Evolutionary conservation across 73 alveolate species (phyloP).

Genomic region (Tetrahymena elliotti): DNA sequence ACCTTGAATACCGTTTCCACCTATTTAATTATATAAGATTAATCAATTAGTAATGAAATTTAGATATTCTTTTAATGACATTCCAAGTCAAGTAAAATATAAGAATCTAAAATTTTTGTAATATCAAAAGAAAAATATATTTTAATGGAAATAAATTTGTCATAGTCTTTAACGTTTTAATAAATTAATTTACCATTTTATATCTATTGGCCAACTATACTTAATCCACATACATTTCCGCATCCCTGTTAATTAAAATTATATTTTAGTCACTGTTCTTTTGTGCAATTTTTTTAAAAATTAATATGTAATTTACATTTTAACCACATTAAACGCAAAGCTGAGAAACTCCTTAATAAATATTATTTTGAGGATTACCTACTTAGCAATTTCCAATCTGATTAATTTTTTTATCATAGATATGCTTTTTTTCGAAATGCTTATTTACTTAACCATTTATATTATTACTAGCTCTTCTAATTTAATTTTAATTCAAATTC

Average conservation of each 20-base stretch:
- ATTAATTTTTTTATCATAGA: neutral
- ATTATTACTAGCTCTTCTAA: neutral
- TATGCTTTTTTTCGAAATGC: neutral
- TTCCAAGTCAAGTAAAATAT: neutral
- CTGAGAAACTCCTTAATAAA: neutral
- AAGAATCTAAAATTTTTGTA: neutral
- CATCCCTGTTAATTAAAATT: neutral
- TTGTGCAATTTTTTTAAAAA: neutral
- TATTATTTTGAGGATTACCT: neutral
- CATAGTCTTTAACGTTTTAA: neutral
- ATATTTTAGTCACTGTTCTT: too few species aligned
- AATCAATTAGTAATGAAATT: neutral
- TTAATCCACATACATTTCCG: neutral
- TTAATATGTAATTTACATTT: neutral
- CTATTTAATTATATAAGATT: neutral
- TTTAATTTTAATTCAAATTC: neutral
- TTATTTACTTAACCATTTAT: neutral
- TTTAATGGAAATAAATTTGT: neutral
- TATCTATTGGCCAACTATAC: neutral
- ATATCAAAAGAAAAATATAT: neutral
- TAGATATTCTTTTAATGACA: neutral
- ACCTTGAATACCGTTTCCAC: neutral
- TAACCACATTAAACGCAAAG: neutral
- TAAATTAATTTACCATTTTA: neutral
- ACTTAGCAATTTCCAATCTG: neutral